Percentiles rank a stretch among this genome's conserved stretches.
Conservation (phyloP, 2,329 filamentous ascomycete species). For the Apiospora pterosperma region DNA sequence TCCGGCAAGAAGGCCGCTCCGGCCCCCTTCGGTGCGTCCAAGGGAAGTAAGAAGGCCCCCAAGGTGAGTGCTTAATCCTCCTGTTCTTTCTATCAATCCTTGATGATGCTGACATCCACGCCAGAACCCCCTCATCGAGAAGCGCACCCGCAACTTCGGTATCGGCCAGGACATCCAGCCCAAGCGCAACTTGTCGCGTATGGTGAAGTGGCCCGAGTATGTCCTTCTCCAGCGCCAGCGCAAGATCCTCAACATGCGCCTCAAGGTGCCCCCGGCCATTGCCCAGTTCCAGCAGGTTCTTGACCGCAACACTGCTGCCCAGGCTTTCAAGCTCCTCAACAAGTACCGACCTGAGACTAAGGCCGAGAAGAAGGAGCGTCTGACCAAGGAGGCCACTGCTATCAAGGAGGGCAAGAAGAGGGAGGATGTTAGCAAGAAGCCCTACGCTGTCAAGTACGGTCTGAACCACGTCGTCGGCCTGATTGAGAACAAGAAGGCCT, state of each 20-base stretch:
- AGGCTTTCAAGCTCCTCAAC: conserved; percentile 99
- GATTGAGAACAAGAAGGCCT: conserved; percentile 99
- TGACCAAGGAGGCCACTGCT: conserved; percentile 96
- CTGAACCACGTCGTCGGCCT: conserved; percentile 98
- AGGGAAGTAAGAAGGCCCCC: conserved; percentile 92
- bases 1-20: conserved; percentile 95
- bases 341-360: conserved; percentile 99
- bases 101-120: conserved; percentile 16
- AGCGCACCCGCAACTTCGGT: conserved; percentile 94
- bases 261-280: conserved; percentile 97
- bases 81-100: neutral
- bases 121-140: conserved; percentile 99
- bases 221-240: conserved; percentile 92
- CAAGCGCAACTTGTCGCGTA: conserved; percentile 89
- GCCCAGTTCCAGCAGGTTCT: conserved; percentile 97
- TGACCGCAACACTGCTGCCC: conserved; percentile 93
- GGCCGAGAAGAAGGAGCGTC: conserved; percentile 99
- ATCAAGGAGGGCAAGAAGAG: conserved; percentile 99
- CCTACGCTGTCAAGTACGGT: conserved; percentile 98
- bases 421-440: conserved; percentile 99
- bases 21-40: conserved; percentile 93
- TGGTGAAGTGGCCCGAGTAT: conserved; percentile 99
- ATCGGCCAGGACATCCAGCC: conserved; percentile 99
- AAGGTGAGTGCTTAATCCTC: conserved; percentile 67
- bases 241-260: conserved; percentile 96